Conservation (phyloP, 2,329 filamentous ascomycete species). For the Cladophialophora chaetospira region DNA sequence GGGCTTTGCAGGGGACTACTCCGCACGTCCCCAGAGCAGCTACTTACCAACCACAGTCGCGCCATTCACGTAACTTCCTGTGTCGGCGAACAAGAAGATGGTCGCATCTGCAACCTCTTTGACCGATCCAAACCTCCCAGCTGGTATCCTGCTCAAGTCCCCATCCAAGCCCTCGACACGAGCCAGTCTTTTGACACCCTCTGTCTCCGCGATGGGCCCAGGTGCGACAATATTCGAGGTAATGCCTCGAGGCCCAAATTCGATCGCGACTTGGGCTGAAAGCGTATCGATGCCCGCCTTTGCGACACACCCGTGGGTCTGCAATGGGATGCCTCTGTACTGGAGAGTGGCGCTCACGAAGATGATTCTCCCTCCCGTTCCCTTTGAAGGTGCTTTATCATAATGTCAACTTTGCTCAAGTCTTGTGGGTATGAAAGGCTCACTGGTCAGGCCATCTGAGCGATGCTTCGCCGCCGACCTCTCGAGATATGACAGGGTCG, state of each 20-base stretch:
- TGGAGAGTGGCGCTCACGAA: slow-evolving; percentile 89
- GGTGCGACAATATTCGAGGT: slow-evolving; percentile 87
- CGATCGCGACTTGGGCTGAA: slow-evolving; percentile 74
- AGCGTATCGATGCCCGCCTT: slow-evolving; percentile 89
- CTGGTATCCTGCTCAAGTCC: slow-evolving; percentile 61
- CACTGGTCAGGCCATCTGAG: slow-evolving; percentile 37
- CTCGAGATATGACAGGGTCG: slow-evolving; percentile 78
- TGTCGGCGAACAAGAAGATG: slow-evolving; percentile 81
- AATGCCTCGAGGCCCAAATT: slow-evolving; percentile 83
- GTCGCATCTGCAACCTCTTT: slow-evolving; percentile 92
- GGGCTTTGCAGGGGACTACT: no score
- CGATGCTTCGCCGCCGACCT: slow-evolving; percentile 63
- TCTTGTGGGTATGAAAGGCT: background rate
- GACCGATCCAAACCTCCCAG: slow-evolving; percentile 74
- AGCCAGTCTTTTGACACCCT: slow-evolving; percentile 65
- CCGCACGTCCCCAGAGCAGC: no score
- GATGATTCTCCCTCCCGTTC: slow-evolving; percentile 78
- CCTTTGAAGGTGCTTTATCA: slow-evolving; percentile 55
- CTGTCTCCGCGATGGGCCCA: slow-evolving; percentile 80
- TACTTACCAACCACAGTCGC: no score
- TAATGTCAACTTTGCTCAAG: background rate
- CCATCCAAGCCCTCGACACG: slow-evolving; percentile 44
- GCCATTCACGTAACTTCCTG: slow-evolving; percentile 86
- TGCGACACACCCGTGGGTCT: slow-evolving; percentile 83
- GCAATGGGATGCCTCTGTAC: slow-evolving; percentile 80